A percentile compares a stretch with the other conserved stretches of the same genome.
Evolutionary conservation across 495 filamentous ascomycete species (phyloP).

Genomic region (Lichina pygmaea): DNA sequence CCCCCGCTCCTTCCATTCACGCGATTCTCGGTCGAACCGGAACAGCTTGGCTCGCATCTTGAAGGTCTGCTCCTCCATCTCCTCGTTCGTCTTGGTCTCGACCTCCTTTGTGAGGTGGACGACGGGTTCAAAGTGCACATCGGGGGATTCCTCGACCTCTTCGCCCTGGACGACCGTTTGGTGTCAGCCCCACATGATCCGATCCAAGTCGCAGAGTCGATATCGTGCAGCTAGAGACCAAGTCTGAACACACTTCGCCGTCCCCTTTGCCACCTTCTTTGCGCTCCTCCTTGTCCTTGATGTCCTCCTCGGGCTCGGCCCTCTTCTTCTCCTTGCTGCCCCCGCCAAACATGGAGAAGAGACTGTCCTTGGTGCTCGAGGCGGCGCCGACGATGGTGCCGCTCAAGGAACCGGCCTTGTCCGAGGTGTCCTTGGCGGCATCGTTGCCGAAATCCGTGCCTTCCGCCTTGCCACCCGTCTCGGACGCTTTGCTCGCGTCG

Average conservation of each 20-base stretch:
- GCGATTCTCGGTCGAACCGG: constrained; percentile 70
- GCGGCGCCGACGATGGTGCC: constrained; percentile 17
- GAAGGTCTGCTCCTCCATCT: constrained; percentile 87
- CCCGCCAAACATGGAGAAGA: constrained; percentile 97
- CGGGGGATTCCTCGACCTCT: constrained; percentile 47
- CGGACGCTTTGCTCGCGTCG: no score
- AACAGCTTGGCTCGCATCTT: constrained; percentile 99
- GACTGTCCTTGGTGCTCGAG: constrained; percentile 30
- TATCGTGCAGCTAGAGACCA: neutral
- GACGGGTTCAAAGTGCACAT: constrained; percentile 92
- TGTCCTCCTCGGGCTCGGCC: constrained; percentile 49
- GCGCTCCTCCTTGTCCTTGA: constrained; percentile 63
- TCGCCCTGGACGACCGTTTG: constrained; percentile 3
- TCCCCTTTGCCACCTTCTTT: constrained; percentile 29
- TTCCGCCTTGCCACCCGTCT: no score
- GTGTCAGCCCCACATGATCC: neutral
- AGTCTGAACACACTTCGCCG: constrained; percentile 7
- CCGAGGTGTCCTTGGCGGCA: neutral
- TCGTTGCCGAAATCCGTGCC: no score
- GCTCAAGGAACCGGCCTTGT: constrained; percentile 4
- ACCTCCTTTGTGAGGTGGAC: constrained; percentile 87
- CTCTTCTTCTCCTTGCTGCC: constrained; percentile 61
- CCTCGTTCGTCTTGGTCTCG: constrained; percentile 93
- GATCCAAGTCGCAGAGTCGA: neutral
- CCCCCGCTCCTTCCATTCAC: constrained; percentile 98